These are phyloP conservation scores for Fusarium mundagurra DNA, from an alignment of 2,329 filamentous ascomycete species.

Conservation along the genomic window DNA sequence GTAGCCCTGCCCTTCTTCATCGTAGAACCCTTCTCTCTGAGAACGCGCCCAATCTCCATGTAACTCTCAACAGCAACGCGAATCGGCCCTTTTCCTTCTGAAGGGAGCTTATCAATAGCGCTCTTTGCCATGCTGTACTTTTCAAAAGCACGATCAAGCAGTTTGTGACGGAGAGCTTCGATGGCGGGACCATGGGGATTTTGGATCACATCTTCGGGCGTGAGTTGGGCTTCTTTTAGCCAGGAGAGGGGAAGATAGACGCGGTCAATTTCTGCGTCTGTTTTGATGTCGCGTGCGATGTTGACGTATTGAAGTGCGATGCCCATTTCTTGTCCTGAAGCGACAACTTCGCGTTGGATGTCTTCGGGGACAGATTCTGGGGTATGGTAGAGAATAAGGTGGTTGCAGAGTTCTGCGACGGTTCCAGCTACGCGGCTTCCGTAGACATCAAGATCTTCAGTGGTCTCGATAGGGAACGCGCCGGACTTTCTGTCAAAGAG, in stretches of 20 bases:
- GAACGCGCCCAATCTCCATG: conserved; percentile 77
- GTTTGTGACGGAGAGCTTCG: conserved; percentile 59
- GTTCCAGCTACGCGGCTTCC: conserved; percentile 76
- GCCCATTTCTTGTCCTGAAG: conserved; percentile 72
- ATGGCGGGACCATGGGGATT: conserved; percentile 52
- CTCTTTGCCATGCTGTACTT: conserved; percentile 65
- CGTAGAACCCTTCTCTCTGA: conserved; percentile 54
- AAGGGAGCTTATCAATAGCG: conserved; percentile 70
- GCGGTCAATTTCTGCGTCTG: conserved; percentile 71
- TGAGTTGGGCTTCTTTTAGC: conserved; percentile 67
- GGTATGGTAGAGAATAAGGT: conserved; percentile 71
- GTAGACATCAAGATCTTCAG: conserved; percentile 69
- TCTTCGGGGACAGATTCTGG: conserved; percentile 24
- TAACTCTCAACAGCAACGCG: conserved; percentile 78
- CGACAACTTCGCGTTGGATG: conserved; percentile 52
- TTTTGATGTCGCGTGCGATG: conserved; percentile 76
- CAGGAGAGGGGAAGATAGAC: conserved; percentile 75
- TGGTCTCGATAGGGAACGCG: conserved; percentile 66
- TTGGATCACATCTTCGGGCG: conserved; percentile 63
- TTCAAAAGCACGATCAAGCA: conserved; percentile 69
- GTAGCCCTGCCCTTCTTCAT: conserved; percentile 55
- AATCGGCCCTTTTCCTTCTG: conserved; percentile 69
- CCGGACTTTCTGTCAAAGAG: conserved; percentile 53
- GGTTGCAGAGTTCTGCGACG: conserved; percentile 73
- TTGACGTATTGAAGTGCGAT: conserved; percentile 81